phyloP scores from a whole-genome alignment of 2,329 filamentous ascomycete genomes.

The Leptographium procerum region DNA sequence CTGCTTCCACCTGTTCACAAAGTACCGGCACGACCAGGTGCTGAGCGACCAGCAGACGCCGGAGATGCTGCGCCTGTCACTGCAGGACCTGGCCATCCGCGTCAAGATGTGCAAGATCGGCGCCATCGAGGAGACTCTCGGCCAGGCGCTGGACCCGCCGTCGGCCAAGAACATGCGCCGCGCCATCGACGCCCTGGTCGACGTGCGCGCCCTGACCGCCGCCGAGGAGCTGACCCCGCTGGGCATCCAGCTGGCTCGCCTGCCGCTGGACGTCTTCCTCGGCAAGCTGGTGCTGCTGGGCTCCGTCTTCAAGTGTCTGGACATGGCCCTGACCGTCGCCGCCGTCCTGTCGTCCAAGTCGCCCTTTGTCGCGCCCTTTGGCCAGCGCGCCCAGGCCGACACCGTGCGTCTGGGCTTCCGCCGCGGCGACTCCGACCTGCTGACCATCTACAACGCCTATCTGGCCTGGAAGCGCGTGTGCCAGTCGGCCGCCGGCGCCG shows the following conservation, averaged over 20 bases:
- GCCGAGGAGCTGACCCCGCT: conserved; percentile 77
- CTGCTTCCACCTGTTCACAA: conserved; percentile 94
- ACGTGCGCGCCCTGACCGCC: conserved; percentile 77
- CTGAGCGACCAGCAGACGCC: conserved; percentile 92
- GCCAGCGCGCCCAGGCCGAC: conserved; percentile 72
- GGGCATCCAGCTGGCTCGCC: conserved; percentile 72
- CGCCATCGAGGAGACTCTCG: conserved; percentile 79
- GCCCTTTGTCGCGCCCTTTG: conserved; percentile 79
- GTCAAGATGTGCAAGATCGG: conserved; percentile 97
- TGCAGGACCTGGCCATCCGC: conserved; percentile 89
- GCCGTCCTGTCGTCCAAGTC: conserved; percentile 92
- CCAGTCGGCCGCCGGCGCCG: conserved; percentile 41
- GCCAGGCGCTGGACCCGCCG: conserved; percentile 80
- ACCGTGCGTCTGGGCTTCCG: conserved; percentile 68
- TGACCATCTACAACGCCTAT: conserved; percentile 93
- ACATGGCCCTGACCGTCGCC: conserved; percentile 83
- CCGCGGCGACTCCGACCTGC: conserved; percentile 77
- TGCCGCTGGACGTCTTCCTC: conserved; percentile 88
- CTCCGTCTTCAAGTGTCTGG: conserved; percentile 78
- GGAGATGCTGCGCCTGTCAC: conserved; percentile 85
- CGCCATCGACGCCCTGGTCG: conserved; percentile 83
- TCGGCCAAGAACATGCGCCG: conserved; percentile 85
- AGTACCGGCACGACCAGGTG: conserved; percentile 69
- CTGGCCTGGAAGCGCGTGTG: conserved; percentile 77
- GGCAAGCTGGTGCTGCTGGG: conserved; percentile 87